Percentiles rank a stretch among this genome's conserved stretches.
Conservation (phyloP, 1,284 basidiomycete genomes). For the Marasmius fiardii region DNA sequence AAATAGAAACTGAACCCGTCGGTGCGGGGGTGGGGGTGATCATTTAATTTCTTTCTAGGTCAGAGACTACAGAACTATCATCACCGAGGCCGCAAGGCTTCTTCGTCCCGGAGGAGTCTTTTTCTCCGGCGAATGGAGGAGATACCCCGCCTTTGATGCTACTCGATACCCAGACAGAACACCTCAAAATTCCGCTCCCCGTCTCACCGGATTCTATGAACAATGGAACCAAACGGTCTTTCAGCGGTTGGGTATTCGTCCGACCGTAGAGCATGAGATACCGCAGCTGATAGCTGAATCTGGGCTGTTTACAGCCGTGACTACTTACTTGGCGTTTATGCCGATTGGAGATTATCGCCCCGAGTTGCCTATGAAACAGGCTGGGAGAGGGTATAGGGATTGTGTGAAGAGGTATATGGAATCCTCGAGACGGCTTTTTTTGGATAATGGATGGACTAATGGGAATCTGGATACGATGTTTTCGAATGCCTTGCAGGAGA, state of each 20-base stretch:
- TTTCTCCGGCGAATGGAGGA: conserved; percentile 58
- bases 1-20: too few species aligned
- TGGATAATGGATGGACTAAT: not conserved
- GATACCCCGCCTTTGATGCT: conserved; percentile 38
- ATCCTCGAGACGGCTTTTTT: not conserved
- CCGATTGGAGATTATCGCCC: not conserved
- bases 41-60: conserved; percentile 41
- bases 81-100: conserved; percentile 55
- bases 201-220: not conserved
- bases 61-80: conserved; percentile 42
- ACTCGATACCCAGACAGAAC: not conserved
- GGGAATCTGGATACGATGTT: not conserved
- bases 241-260: not conserved
- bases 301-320: not conserved
- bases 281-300: not conserved
- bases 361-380: not conserved
- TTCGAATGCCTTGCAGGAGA: not conserved
- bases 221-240: not conserved
- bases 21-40: too few species aligned
- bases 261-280: not conserved
- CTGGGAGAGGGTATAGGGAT: not conserved
- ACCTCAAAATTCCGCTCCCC: not conserved
- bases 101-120: conserved; percentile 64
- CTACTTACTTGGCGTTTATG: not conserved
- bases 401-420: not conserved